Percentiles rank a stretch among this genome's conserved stretches.
Conservation (phyloP, 2,329 filamentous ascomycete species). For the Nakataea oryzae region DNA sequence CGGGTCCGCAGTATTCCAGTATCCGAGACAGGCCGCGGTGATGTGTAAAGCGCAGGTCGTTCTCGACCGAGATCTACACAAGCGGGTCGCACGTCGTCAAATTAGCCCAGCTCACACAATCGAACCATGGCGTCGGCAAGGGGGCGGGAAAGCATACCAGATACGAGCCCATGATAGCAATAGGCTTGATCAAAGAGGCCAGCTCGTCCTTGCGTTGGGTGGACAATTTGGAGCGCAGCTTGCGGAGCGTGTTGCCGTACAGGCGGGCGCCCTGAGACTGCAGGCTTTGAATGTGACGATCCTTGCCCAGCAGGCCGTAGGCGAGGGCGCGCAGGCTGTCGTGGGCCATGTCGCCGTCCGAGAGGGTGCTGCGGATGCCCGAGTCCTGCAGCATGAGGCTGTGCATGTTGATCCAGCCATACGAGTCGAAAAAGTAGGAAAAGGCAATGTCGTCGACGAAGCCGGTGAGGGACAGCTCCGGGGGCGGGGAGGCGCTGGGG, state of each 20-base stretch:
- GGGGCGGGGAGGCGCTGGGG: slow-evolving; percentile 2
- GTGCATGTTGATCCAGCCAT: slow-evolving; percentile 18
- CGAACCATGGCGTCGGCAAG: background rate
- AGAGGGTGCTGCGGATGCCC: slow-evolving; percentile 10
- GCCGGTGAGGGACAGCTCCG: slow-evolving; percentile 11
- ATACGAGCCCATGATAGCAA: slow-evolving; percentile 11
- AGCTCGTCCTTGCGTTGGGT: slow-evolving; percentile 6
- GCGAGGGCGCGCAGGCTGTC: slow-evolving; percentile 12
- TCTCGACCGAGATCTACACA: slow-evolving; percentile 12
- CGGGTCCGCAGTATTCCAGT: slow-evolving; percentile 14
- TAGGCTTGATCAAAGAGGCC: slow-evolving; percentile 10
- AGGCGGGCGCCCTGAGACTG: slow-evolving; percentile 6
- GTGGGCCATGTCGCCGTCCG: slow-evolving; percentile 8
- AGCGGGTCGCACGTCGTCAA: background rate
- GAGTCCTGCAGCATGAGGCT: slow-evolving; percentile 15
- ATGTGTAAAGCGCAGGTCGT: slow-evolving; percentile 15
- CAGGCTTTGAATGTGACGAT: slow-evolving; percentile 7
- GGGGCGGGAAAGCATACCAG: slow-evolving; percentile 5
- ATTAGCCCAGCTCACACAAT: background rate
- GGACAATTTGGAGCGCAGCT: slow-evolving; percentile 6
- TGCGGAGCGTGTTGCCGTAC: slow-evolving; percentile 8
- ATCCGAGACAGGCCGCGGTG: slow-evolving; percentile 15
- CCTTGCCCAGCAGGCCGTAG: slow-evolving; percentile 11
- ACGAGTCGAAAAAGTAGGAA: slow-evolving; percentile 16
- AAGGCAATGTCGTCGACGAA: slow-evolving; percentile 16